Evolutionary conservation across 306 rosid species (phyloP), one percentile per base, ranked within the genome.

Genomic region (Alnus rubra): DNA sequence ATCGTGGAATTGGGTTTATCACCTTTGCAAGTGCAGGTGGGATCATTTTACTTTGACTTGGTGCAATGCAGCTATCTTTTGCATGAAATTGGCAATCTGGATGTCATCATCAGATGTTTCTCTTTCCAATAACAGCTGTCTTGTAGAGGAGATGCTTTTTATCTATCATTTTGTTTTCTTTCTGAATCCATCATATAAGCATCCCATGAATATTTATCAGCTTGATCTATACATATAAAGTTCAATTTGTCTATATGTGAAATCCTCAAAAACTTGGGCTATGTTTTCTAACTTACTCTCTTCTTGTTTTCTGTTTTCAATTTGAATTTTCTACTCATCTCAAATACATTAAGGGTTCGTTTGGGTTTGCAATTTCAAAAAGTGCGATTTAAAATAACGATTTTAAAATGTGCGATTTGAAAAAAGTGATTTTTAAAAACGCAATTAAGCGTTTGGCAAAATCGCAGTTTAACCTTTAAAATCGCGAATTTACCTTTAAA

Each of bases 1-100:
- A 96, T 75, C 97, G 99, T 52, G 99, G 99, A 76, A 91, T 96
- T 78, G 99, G 99, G 54, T 96, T 96, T 79, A 91, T 96, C 79
- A 96, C 99, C 44, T 96, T 86, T 88, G 97, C 92, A 71, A 96
- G 59, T 88, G 87, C 99, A 90, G 99, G 99, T 96, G 75, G 62
- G 90, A 44, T 74, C 76, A 73, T 82, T n/a, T 80, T 54, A 42
- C 52, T 63, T 56, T 37, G 18, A 28, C 1, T 48, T 49, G 62
- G 44, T 73, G 74, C 54, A 75, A 45, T 75, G 30, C 35, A 71
- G 23, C 64, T 81, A 67, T 51, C 47, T 74, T 77, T 30, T 63
- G 18, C 62, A 49, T 72, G 48, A 33, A 51, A 7, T 4, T 30
- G 50, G 68, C 16, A 44, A 53, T 70, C 10, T 48, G 51, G 51